Evolutionary conservation across 495 filamentous ascomycete genomes (phyloP), one percentile per base, ranked within the genome.

Genomic region (Penicillium psychrofluorescens): DNA sequence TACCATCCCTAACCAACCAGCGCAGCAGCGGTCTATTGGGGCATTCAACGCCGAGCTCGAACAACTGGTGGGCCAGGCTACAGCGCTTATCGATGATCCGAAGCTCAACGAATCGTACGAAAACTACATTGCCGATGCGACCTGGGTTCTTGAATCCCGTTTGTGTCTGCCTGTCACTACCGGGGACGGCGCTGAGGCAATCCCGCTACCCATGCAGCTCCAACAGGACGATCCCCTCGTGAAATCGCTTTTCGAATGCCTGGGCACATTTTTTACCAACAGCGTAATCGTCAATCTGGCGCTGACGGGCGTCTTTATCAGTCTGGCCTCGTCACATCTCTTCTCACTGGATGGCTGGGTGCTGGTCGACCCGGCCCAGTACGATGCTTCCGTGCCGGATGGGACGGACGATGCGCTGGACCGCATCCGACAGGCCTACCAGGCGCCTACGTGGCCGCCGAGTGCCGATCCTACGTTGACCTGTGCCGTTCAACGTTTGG

Each of bases 331-430:
- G 1, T 97, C 92, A 48, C 81, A 86, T 11, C 84, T 83, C 38
- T 83, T 94, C 55, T 76, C 80, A 6, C 71, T 96, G 1, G 89
- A 96, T 56, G 82, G 83, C 11, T 97, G 94, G 92, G 74, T 97
- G n/a, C 66, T 90, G 9, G 80, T 88, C 12, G 79, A 87, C 48
- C 84, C 88, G 0, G 45, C 54, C 6, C 64, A 62, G n/a, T 74
- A 71, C 40, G 43, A 63, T 0, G 41, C 54, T 22, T 22, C 50
- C 4, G 6, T 40, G 2, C 11, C 35, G 42, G 35, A 35, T n/a
- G n/a, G 38, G 31, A 11, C 35, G 1, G 7, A 28, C 11, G 45
- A 62, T 16, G 50, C 53, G 27, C 32, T 67, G 16, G 55, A 61
- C 2, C 38, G 49, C 22, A 50, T 70, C 16, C 51, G 47, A 6